phyloP scores from a whole-genome alignment of 768 basidiomycete genomes.

The Lyophyllum decastes region DNA sequence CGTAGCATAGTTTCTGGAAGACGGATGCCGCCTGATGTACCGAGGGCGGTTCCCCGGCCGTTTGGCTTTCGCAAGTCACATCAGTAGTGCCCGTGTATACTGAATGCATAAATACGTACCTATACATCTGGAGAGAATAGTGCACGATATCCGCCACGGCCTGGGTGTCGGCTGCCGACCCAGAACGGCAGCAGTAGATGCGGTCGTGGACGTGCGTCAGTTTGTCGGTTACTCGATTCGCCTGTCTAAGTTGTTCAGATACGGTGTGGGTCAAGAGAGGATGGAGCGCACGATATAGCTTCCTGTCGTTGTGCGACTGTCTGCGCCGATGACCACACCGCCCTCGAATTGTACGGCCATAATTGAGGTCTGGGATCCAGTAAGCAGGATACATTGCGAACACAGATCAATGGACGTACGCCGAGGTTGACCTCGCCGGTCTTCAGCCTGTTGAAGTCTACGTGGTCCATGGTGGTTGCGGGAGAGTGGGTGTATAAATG shows the following conservation, averaged over 20 bases:
- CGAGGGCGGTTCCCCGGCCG: slow-evolving; percentile 65
- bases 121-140: slow-evolving; percentile 74
- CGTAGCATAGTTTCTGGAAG: slow-evolving; percentile 89
- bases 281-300: slow-evolving; percentile 80
- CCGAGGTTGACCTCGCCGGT: slow-evolving; percentile 96
- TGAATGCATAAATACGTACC: slow-evolving; percentile 41
- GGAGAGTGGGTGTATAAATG: slow-evolving; percentile 13
- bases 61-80: slow-evolving; percentile 42
- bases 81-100: background rate
- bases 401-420: slow-evolving; percentile 48
- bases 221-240: slow-evolving; percentile 99
- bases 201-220: slow-evolving; percentile 95
- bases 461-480: slow-evolving; percentile 52
- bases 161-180: slow-evolving; percentile 97
- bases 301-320: slow-evolving; percentile 95
- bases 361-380: slow-evolving; percentile 80
- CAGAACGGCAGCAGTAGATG: slow-evolving; percentile 98
- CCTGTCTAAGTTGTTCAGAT: slow-evolving; percentile 44
- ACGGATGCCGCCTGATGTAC: slow-evolving; percentile 80
- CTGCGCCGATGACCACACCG: slow-evolving; percentile 96
- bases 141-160: slow-evolving; percentile 93
- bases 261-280: background rate
- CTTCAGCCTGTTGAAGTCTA: slow-evolving; percentile 89
- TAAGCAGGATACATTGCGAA: slow-evolving; percentile 1
- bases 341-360: slow-evolving; percentile 98